A percentile compares a stretch with the other conserved stretches of the same genome.
phyloP scores from a whole-genome alignment of 73 alveolate genomes.

The Paramecium sonneborni region DNA sequence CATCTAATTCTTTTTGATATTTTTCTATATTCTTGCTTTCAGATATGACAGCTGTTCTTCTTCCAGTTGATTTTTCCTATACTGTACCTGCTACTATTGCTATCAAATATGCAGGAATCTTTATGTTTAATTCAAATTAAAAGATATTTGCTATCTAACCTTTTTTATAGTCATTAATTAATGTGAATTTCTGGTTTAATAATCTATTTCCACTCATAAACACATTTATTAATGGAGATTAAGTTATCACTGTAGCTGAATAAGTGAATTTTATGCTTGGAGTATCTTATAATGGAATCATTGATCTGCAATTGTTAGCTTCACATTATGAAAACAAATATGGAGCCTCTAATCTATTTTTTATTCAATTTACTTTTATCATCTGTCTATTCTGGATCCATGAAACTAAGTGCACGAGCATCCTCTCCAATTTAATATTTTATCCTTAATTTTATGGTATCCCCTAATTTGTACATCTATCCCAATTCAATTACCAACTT shows the following conservation, averaged over 20 bases:
- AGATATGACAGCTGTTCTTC: conserved; percentile 43
- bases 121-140: conserved; percentile 79
- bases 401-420: conserved; percentile 72
- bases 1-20: conserved; percentile 63
- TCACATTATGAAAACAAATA: conserved; percentile 93
- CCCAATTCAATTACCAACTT: neutral
- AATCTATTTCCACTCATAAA: conserved; percentile 68
- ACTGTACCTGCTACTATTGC: conserved; percentile 91
- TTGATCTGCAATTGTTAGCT: conserved; percentile 88
- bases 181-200: neutral
- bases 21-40: conserved; percentile 1
- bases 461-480: neutral
- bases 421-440: conserved; percentile 9
- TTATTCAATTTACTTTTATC: conserved; percentile 68
- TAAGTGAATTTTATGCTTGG: conserved; percentile 93
- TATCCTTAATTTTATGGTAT: neutral
- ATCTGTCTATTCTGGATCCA: conserved; percentile 83
- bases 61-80: conserved; percentile 71
- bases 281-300: conserved; percentile 97
- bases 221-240: conserved; percentile 62
- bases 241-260: conserved; percentile 67
- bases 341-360: conserved; percentile 63
- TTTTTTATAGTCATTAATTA: neutral
- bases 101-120: conserved; percentile 89
- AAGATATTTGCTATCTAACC: conserved; percentile 59